Percentiles rank a stretch among this genome's conserved stretches.
Evolutionary conservation across 1,284 basidiomycete species (phyloP).

Genomic region (Leccinum proliferum): DNA sequence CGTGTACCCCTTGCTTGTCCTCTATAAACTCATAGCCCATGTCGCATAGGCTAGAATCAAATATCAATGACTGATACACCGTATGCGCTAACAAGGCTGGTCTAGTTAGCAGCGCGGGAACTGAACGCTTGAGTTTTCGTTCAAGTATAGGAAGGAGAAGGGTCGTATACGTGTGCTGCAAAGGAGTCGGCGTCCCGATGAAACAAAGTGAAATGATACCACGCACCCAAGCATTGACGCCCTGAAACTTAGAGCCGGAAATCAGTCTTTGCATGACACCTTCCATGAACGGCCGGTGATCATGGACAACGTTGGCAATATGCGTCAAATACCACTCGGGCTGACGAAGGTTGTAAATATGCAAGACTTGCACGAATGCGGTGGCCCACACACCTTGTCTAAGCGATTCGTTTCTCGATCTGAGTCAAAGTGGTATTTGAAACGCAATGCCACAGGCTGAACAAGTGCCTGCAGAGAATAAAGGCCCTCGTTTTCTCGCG

Average conservation of each 20-base stretch:
- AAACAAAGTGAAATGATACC: neutral
- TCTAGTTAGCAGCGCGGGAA: constrained; percentile 71
- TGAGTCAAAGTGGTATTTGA: constrained; percentile 20
- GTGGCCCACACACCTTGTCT: too few species aligned
- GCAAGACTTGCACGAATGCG: too few species aligned
- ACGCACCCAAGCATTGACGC: constrained; percentile 72
- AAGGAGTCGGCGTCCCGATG: constrained; percentile 6
- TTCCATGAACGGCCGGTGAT: constrained; percentile 77
- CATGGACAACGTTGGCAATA: constrained; percentile 77
- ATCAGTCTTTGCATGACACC: constrained; percentile 72
- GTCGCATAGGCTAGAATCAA: constrained; percentile 73
- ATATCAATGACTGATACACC: constrained; percentile 86
- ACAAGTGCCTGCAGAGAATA: constrained; percentile 85
- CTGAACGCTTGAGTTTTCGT: constrained; percentile 67
- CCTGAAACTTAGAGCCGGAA: constrained; percentile 52
- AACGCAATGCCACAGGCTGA: constrained; percentile 80
- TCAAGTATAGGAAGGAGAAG: constrained; percentile 66
- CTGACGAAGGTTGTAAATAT: too few species aligned
- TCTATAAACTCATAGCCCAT: constrained; percentile 58
- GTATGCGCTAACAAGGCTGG: constrained; percentile 92
- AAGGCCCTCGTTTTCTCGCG: constrained; percentile 45
- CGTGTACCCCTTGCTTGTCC: constrained; percentile 39
- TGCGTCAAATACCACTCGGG: constrained; percentile 52
- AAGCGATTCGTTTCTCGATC: too few species aligned
- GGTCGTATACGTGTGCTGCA: constrained; percentile 73